Conservation (phyloP, 371 early-diverging fungal species). For the Blastocladiella emersonii region DNA sequence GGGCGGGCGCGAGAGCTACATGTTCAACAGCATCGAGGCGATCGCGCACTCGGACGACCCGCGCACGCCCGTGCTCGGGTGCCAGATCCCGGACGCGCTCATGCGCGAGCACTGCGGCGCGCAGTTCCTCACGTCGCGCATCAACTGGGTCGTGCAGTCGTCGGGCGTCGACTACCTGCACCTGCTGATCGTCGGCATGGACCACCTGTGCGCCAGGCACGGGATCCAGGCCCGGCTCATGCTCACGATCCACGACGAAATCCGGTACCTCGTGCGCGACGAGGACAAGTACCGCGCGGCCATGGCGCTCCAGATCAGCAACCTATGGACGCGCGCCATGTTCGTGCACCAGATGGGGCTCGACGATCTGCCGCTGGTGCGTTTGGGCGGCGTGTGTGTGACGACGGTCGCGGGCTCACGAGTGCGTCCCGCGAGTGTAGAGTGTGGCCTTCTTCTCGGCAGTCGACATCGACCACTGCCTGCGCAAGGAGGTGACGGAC, state of each 20-base stretch:
- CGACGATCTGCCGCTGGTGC: slow-evolving; percentile 70
- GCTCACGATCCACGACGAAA: slow-evolving; percentile 93
- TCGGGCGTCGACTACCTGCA: slow-evolving; percentile 97
- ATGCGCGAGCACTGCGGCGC: slow-evolving; percentile 44
- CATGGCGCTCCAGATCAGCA: slow-evolving; percentile 78
- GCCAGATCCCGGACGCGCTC: slow-evolving; percentile 75
- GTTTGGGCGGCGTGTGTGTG: too few species aligned
- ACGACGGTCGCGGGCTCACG: too few species aligned
- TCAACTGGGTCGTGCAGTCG: slow-evolving; percentile 98
- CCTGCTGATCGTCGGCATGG: slow-evolving; percentile 78
- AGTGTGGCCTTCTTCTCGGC: slow-evolving; percentile 90
- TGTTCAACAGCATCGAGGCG: slow-evolving; percentile 86
- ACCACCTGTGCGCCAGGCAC: slow-evolving; percentile 61
- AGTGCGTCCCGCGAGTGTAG: too few species aligned
- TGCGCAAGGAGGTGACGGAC: slow-evolving; percentile 82
- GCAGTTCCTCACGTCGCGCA: slow-evolving; percentile 66
- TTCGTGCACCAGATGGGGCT: slow-evolving; percentile 78
- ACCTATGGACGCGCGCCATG: slow-evolving; percentile 83
- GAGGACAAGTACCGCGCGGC: slow-evolving; percentile 63
- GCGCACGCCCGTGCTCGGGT: slow-evolving; percentile 74
- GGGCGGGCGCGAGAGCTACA: slow-evolving; percentile 87
- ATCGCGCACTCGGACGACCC: slow-evolving; percentile 61
- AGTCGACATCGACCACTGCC: slow-evolving; percentile 83
- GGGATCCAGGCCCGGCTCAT: slow-evolving; percentile 70
- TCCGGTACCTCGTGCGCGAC: slow-evolving; percentile 71